A percentile compares a stretch with the other conserved stretches of the same genome.
phyloP scores from a whole-genome alignment of 2,329 filamentous ascomycete genomes.

The Dactylellina parvicollis region DNA sequence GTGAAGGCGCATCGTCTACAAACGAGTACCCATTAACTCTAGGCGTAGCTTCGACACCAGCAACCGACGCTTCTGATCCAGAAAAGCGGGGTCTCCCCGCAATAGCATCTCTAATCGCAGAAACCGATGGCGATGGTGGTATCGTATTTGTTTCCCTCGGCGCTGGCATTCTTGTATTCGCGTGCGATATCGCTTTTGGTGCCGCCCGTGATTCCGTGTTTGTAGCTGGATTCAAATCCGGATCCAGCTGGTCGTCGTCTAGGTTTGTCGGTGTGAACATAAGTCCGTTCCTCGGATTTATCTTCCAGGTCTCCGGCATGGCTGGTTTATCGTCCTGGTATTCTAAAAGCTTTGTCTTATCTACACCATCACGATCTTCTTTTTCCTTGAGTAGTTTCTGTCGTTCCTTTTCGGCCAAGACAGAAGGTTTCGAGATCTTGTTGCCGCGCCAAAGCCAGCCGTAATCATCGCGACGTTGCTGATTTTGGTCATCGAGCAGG shows the following conservation, averaged over 20 bases:
- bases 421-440: conserved; percentile 74
- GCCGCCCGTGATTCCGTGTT: conserved; percentile 77
- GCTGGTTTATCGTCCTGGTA: conserved; percentile 78
- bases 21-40: conserved; percentile 93
- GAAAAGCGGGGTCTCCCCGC: conserved; percentile 73
- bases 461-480: conserved; percentile 83
- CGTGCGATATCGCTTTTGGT: conserved; percentile 80
- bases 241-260: conserved; percentile 70
- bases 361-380: conserved; percentile 70
- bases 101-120: conserved; percentile 84
- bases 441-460: conserved; percentile 90
- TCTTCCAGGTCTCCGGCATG: conserved; percentile 78
- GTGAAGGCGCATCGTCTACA: conserved; percentile 78
- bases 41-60: conserved; percentile 79
- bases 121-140: conserved; percentile 83
- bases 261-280: conserved; percentile 83
- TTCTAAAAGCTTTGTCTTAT: conserved; percentile 69
- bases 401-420: conserved; percentile 74
- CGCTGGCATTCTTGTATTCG: conserved; percentile 80
- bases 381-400: conserved; percentile 76
- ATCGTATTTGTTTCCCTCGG: conserved; percentile 62
- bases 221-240: conserved; percentile 69
- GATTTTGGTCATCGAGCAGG: conserved; percentile 88
- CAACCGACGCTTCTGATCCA: conserved; percentile 71
- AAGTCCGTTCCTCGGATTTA: conserved; percentile 78